Conservation (phyloP, 2,329 filamentous ascomycete genomes). For the Tolypocladium paradoxum region DNA sequence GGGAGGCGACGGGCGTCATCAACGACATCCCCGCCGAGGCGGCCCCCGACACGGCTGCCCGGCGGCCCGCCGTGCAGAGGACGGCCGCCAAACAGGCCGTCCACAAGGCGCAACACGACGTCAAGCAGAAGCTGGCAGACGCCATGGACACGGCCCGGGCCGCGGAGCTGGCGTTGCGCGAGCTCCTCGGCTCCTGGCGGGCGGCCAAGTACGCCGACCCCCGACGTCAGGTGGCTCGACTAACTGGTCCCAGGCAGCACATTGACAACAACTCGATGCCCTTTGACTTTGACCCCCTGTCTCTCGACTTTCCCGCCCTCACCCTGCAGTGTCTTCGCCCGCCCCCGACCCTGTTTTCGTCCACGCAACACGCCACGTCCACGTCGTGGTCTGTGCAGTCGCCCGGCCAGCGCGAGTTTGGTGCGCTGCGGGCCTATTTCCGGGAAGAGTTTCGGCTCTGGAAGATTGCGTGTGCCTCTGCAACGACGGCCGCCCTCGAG, state of each 20-base stretch:
- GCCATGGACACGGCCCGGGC: conserved; percentile 71
- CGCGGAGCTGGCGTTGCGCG: conserved; percentile 73
- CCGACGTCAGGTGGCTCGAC: conserved; percentile 5
- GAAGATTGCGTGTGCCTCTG: conserved; percentile 42
- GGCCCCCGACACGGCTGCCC: conserved; percentile 23
- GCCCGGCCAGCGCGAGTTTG: conserved; percentile 62
- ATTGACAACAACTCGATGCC: conserved; percentile 45
- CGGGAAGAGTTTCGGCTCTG: conserved; percentile 56
- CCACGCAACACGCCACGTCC: conserved; percentile 65
- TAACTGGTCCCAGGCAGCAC: conserved; percentile 32
- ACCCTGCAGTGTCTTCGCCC: conserved; percentile 71
- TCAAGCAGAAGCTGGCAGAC: conserved; percentile 53
- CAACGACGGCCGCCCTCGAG: conserved; percentile 37
- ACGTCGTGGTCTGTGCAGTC: conserved; percentile 74
- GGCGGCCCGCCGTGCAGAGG: conserved; percentile 24
- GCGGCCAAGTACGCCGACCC: conserved; percentile 60
- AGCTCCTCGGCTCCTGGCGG: conserved; percentile 70
- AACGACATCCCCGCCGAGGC: conserved; percentile 52
- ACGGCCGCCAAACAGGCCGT: conserved; percentile 38
- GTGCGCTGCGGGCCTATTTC: conserved; percentile 59
- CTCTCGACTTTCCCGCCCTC: conserved; percentile 76
- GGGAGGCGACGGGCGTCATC: conserved; percentile 70
- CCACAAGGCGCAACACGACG: conserved; percentile 53
- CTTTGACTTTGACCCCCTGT: conserved; percentile 74
- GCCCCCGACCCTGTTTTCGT: conserved; percentile 72